Evolutionary conservation across 495 filamentous ascomycete genomes (phyloP), one percentile per base, ranked within the genome.

Genomic region (Cercophora samala): DNA sequence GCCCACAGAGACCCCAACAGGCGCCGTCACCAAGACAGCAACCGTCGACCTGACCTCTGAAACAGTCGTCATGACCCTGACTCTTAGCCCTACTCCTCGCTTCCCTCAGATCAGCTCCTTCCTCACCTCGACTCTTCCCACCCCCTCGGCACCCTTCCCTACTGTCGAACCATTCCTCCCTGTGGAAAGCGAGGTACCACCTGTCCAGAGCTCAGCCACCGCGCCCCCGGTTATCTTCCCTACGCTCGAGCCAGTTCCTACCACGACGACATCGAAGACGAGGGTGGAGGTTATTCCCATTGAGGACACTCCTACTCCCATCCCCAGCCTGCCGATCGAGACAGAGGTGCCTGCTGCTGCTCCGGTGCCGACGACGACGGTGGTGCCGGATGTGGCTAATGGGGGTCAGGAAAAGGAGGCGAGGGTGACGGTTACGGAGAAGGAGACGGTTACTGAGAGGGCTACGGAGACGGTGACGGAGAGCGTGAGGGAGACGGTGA

Each of bases 381-480:
- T 22, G 17, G 2, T 23, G 4, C 55, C 58, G 18, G 58, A 25
- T n/a, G 22, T 59, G 29, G 67, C 59, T 21, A 68, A 66, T 59
- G 60, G 68, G 15, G 68, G 63, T 17, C 22, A 13, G 4, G 26
- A 19, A 25, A 26, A 59, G 5, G 60, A 29, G 22, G 69, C 54
- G 42, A 66, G 62, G 18, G 64, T 71, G 13, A 71, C 65, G 19
- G 37, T 25, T 4, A 53, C 18, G 46, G 37, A 59, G 15, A 64
- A 22, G n/a, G 69, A 55, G 53, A 66, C 66, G 17, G 64, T 71
- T n/a, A 71, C 64, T 23, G 52, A 54, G 13, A 54, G 37, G 21
- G 65, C 64, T 55, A 70, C 65, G 58, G 62, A 69, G 26, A 73
- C 66, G 15, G 59, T 66, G 19, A 32, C 19, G 25, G 70, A 71